Base-by-base conservation (phyloP, 148 eudicot genomes). In the Polygonum maritimum region DNA sequence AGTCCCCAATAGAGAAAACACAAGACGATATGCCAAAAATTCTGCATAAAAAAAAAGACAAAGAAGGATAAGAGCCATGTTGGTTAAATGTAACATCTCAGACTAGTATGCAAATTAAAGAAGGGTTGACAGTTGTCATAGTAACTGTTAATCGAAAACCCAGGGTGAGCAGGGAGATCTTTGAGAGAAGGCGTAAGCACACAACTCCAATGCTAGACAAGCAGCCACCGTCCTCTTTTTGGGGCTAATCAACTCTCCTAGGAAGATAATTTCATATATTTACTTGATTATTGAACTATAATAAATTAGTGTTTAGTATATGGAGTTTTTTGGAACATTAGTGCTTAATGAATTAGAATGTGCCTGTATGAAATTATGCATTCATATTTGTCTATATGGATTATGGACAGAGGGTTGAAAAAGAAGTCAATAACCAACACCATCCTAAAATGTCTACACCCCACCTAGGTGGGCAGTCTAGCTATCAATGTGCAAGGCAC, bases 1-100 rank as follows among this genome's bases (percentile, higher is more conserved):
- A 15, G 83, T 84, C 78, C 99, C 99, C 40, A 81, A 77, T 62
- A 88, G 84, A 80, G 92, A 81, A 81, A 92, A 88, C 60, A 89
- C 69, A 58, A 89, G 44, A 44, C 93, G 96, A 76, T 88, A 92
- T 35, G 83, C 79, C 74, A 82, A 85, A 75, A 87, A 84, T 39
- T 89, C 99, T 96, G 98, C 40, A 47, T 70, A 19, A 7, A 21
- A 33, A 35, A 7, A 67, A 36, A 67, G 41, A 4, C 35, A 60
- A 67, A 16, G 21, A 38, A 38, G 38, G 7, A 65, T 67, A 67
- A 67, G 71, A 67, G 15, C 15, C 40, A 63, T 5, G 63, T 19
- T 33, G 70, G 70, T 63, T 36, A 38, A 8, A 4, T 26, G 6
- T 3, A 33, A 33, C 10, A 36, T 36, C 45, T 67, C 45, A 35